phyloP scores from a whole-genome alignment of 2,329 filamentous ascomycete genomes.

The Shiraia sp. region DNA sequence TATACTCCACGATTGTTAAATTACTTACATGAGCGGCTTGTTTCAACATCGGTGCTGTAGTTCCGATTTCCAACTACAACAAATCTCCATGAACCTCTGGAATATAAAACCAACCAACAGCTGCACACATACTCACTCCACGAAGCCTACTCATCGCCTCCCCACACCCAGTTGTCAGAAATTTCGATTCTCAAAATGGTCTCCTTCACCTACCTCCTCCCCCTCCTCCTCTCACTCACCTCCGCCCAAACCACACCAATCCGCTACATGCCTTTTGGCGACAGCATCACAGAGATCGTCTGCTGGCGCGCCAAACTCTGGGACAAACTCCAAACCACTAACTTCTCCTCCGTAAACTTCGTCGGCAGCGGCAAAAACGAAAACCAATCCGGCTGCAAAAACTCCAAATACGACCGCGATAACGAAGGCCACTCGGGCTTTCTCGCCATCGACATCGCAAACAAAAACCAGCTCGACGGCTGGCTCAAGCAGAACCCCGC shows the following conservation, averaged over 20 bases:
- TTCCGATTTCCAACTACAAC: no score
- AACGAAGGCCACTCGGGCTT: conserved; percentile 52
- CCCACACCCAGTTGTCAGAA: no score
- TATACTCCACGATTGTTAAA: no score
- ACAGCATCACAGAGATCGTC: conserved; percentile 51
- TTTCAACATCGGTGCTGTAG: no score
- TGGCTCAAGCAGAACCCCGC: conserved; percentile 51
- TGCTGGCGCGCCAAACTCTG: conserved; percentile 52
- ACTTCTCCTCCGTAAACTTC: conserved; percentile 46
- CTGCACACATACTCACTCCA: no score
- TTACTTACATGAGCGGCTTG: no score
- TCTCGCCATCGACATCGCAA: conserved; percentile 51
- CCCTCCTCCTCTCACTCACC: conserved; percentile 6
- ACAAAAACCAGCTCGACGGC: conserved; percentile 48
- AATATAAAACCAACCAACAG: no score
- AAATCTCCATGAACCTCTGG: no score
- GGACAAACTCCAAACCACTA: conserved; percentile 47
- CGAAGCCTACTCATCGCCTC: no score
- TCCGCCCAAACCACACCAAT: conserved; percentile 24
- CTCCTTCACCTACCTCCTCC: conserved; percentile 21
- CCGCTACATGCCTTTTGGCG: conserved; percentile 50
- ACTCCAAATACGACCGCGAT: conserved; percentile 48
- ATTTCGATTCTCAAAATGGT: conserved; percentile 15
- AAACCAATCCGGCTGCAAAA: conserved; percentile 34
- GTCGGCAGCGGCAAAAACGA: conserved; percentile 40